These are phyloP conservation scores for Aurantiochytrium sp. DNA, from an alignment of 108 stramenopile species.

Conservation along the genomic window DNA sequence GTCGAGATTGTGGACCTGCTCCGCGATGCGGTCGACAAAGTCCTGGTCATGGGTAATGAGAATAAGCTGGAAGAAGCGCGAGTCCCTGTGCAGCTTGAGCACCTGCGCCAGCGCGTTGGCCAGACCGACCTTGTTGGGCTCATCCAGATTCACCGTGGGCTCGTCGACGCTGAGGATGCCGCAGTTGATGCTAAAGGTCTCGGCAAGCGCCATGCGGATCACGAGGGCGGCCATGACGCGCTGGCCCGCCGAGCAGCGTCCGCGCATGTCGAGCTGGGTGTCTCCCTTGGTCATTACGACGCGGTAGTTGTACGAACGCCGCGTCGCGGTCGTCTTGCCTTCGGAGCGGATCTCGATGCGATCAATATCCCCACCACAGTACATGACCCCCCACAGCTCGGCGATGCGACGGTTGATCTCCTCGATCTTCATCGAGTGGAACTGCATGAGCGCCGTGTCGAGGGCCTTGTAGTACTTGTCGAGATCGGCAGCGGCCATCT, in stretches of 20 bases:
- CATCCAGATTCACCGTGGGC: conserved; percentile 92
- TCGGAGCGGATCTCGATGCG: conserved; percentile 74
- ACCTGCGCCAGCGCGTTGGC: conserved; percentile 88
- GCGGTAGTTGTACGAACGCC: conserved; percentile 84
- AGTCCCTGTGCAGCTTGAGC: conserved; percentile 74
- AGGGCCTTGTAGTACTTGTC: conserved; percentile 83
- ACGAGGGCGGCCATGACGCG: conserved; percentile 90
- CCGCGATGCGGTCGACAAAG: conserved; percentile 62
- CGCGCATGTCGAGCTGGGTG: conserved; percentile 90
- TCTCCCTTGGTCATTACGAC: conserved; percentile 91
- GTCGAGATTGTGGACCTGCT: conserved; percentile 9
- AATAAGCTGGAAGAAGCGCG: conserved; percentile 93
- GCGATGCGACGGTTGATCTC: conserved; percentile 95
- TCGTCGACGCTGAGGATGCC: conserved; percentile 94
- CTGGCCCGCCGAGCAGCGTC: conserved; percentile 89
- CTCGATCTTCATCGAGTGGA: conserved; percentile 87
- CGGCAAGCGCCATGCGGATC: conserved; percentile 96
- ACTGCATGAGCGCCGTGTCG: conserved; percentile 82
- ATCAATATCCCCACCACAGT: conserved; percentile 96
- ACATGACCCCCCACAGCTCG: conserved; percentile 90
- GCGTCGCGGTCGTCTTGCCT: conserved; percentile 35
- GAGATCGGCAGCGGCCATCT: conserved; percentile 80
- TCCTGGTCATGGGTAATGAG: conserved; percentile 99
- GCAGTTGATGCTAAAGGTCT: conserved; percentile 92
- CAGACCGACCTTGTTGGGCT: conserved; percentile 82